A percentile compares a stretch with the other conserved stretches of the same genome.
phyloP scores from a whole-genome alignment of 139 green algal species.

The Monoraphidium neglectum region DNA sequence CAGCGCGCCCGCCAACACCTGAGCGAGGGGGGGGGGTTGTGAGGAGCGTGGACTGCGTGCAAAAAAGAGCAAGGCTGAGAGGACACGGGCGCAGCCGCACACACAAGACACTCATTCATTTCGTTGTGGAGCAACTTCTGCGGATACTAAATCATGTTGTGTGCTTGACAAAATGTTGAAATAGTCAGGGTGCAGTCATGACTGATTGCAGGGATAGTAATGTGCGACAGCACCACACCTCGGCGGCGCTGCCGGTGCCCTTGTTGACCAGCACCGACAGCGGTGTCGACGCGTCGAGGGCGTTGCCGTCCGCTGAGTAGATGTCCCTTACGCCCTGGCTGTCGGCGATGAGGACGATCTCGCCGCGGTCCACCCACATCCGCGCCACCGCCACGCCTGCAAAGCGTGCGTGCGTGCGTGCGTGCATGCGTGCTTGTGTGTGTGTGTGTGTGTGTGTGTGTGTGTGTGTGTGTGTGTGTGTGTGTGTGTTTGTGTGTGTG shows the following conservation, averaged over 20 bases:
- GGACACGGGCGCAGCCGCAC: background rate
- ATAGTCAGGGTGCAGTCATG: too few species aligned
- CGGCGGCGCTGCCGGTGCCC: slow-evolving; percentile 91
- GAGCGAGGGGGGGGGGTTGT: background rate
- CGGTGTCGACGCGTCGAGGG: slow-evolving; percentile 50
- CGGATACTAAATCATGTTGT: background rate
- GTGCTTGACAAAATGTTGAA: too few species aligned
- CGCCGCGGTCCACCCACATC: slow-evolving; percentile 75
- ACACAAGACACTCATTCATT: background rate
- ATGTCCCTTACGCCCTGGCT: slow-evolving; percentile 86
- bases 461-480: background rate
- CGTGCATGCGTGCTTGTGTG: background rate
- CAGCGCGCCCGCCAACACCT: slow-evolving; percentile 93
- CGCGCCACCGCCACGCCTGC: slow-evolving; percentile 81
- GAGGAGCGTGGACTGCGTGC: background rate
- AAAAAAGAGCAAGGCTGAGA: too few species aligned
- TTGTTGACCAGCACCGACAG: slow-evolving; percentile 92
- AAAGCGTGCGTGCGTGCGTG: background rate
- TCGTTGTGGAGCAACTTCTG: background rate
- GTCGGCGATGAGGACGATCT: slow-evolving; percentile 96
- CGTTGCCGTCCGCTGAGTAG: slow-evolving; percentile 74
- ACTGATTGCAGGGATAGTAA: background rate
- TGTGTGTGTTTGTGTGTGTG: background rate
- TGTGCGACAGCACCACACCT: slow-evolving; percentile 56
- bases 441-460: slow-evolving; percentile 31